A percentile compares a stretch with the other conserved stretches of the same genome.
These are phyloP conservation scores for Salix udensis DNA, from an alignment of 345 rosid species.

Conservation along the genomic window DNA sequence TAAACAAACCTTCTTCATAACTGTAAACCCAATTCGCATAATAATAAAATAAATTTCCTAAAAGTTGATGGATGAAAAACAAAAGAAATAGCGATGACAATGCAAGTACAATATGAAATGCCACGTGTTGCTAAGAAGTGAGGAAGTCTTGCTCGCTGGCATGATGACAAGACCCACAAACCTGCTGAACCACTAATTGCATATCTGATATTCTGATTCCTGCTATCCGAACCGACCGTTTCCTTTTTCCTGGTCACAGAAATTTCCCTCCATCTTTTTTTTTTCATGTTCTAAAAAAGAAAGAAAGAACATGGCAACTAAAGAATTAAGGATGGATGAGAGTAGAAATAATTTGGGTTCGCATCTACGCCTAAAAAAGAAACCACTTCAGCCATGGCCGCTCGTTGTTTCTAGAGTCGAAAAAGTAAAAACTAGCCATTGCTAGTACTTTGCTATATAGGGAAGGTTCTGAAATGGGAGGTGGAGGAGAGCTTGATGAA, in stretches of 20 bases:
- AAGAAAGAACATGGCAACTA: background rate
- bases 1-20: too few relatives aligned
- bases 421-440: background rate
- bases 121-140: background rate
- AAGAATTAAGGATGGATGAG: background rate
- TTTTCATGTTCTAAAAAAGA: background rate
- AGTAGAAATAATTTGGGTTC: background rate
- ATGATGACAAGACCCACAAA: background rate
- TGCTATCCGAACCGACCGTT: background rate
- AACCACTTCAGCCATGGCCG: slow-evolving; percentile 6
- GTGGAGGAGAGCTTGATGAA: slow-evolving; percentile 1
- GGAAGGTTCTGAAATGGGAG: background rate
- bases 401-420: background rate
- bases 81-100: too few relatives aligned
- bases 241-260: background rate
- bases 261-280: background rate
- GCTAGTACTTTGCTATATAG: background rate
- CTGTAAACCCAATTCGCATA: too few relatives aligned
- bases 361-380: background rate
- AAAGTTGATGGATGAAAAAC: background rate
- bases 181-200: background rate
- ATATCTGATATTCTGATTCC: background rate
- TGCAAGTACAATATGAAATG: background rate
- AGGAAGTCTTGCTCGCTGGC: background rate
- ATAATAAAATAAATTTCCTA: too few relatives aligned